Evolutionary conservation across 805 yeast genomes (phyloP).

Genomic region (Starmerella riodocensis): DNA sequence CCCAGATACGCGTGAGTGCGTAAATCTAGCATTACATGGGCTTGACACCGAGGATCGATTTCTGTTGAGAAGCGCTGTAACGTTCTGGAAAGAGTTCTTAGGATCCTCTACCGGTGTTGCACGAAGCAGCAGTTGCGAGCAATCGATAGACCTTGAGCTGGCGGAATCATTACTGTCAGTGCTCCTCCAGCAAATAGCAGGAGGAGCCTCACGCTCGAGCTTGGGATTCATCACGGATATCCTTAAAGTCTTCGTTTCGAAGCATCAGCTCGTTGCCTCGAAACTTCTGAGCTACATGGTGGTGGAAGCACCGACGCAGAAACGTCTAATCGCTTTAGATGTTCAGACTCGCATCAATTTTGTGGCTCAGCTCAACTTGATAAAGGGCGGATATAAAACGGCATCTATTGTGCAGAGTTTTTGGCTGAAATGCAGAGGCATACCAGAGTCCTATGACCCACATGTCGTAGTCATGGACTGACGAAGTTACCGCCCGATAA

Average conservation of each 20-base stretch:
- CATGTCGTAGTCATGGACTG: no score
- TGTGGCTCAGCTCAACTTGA: constrained; percentile 23
- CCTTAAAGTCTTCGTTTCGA: constrained; percentile 28
- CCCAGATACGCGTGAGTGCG: constrained; percentile 18
- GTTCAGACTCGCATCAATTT: constrained; percentile 19
- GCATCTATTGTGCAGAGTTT: constrained; percentile 23
- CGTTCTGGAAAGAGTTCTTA: constrained; percentile 43
- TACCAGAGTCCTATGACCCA: constrained; percentile 22
- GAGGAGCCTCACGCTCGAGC: constrained; percentile 33
- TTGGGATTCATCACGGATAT: constrained; percentile 33
- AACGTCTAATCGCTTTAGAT: constrained; percentile 9
- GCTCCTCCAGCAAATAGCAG: constrained; percentile 33
- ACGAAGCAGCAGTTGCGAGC: background rate
- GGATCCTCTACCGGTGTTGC: background rate
- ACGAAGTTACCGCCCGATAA: no score
- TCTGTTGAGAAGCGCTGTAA: constrained; percentile 38
- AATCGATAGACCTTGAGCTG: constrained; percentile 23
- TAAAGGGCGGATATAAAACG: constrained; percentile 25
- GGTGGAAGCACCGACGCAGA: constrained; percentile 15
- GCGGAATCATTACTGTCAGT: constrained; percentile 26
- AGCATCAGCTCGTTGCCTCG: constrained; percentile 12
- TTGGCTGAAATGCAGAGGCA: constrained; percentile 27
- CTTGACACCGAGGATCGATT: constrained; percentile 41
- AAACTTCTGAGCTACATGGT: constrained; percentile 12
- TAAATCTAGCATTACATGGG: constrained; percentile 31